Percentiles rank a stretch among this genome's conserved stretches.
phyloP scores from a whole-genome alignment of 1,139 yeast genomes.

The Suhomyces wounanorum region DNA sequence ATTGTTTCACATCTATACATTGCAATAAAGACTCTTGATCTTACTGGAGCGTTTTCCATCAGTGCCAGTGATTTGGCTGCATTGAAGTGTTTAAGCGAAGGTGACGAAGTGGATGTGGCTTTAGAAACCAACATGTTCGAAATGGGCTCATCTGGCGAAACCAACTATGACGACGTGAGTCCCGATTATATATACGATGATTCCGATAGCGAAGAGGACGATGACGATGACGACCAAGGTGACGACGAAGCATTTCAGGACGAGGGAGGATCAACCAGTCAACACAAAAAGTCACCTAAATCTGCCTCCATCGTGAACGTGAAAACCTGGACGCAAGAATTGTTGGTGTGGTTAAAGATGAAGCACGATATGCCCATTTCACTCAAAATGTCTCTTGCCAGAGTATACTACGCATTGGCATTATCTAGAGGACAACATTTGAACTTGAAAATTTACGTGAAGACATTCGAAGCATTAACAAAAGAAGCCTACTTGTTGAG shows the following conservation, averaged over 20 bases:
- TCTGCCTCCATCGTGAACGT: conserved; percentile 77
- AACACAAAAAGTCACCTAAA: conserved; percentile 62
- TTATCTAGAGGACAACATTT: conserved; percentile 75
- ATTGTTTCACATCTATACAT: conserved; percentile 78
- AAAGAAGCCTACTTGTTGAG: conserved; percentile 46
- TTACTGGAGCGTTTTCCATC: conserved; percentile 71
- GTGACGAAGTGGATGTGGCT: conserved; percentile 51
- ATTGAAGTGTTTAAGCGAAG: conserved; percentile 25
- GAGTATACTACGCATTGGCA: conserved; percentile 72
- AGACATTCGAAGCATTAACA: conserved; percentile 60
- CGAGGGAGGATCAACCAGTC: conserved; percentile 38
- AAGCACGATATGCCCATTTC: conserved; percentile 79
- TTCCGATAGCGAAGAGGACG: conserved; percentile 37
- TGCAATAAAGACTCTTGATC: conserved; percentile 74
- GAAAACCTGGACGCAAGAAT: conserved; percentile 87
- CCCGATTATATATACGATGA: conserved; percentile 21
- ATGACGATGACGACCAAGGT: conserved; percentile 32
- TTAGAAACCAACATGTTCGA: conserved; percentile 55
- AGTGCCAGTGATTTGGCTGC: conserved; percentile 62
- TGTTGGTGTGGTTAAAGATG: conserved; percentile 76
- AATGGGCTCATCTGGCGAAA: conserved; percentile 17
- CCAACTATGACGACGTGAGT: conserved; percentile 23
- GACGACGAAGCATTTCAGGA: conserved; percentile 43
- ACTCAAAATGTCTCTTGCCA: conserved; percentile 61
- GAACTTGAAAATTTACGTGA: conserved; percentile 63